These are phyloP conservation scores for Albizia julibrissin DNA, from an alignment of 306 rosid genomes.

Conservation along the genomic window DNA sequence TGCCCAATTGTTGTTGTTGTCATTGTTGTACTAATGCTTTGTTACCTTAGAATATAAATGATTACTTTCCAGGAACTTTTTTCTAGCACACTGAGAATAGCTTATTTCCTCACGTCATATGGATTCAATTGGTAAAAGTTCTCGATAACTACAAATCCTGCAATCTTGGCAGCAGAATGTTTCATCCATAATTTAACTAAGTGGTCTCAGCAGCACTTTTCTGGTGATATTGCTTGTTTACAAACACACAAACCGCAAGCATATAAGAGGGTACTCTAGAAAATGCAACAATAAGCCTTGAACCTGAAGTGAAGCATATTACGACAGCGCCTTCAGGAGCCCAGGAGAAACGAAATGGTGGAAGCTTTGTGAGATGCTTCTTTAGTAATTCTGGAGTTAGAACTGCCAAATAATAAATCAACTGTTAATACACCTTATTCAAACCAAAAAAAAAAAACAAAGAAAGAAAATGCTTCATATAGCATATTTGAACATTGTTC, in stretches of 20 bases:
- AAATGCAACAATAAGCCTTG: slow-evolving; percentile 21
- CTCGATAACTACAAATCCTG: neutral
- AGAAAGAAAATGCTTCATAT: neutral
- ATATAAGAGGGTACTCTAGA: neutral
- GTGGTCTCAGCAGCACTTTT: neutral
- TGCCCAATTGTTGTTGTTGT: too few relatives aligned
- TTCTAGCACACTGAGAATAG: neutral
- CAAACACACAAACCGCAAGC: neutral
- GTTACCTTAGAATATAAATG: neutral
- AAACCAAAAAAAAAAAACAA: neutral
- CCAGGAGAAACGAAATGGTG: slow-evolving; percentile 53
- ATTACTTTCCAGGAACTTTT: neutral
- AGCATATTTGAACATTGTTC: neutral
- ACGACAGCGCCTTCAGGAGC: slow-evolving; percentile 67
- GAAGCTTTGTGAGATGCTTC: slow-evolving; percentile 39
- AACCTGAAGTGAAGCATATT: slow-evolving; percentile 94
- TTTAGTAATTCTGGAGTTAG: slow-evolving; percentile 57
- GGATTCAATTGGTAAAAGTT: neutral
- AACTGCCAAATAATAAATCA: slow-evolving; percentile 43
- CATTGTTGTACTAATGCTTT: too few relatives aligned
- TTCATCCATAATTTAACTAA: slow-evolving; percentile 12
- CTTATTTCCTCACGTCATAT: neutral
- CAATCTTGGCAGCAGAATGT: neutral
- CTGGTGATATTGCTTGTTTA: neutral
- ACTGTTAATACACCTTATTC: slow-evolving; percentile 10